Conservation (phyloP, 306 rosid species). For the Vigna reflexopilosa region DNA sequence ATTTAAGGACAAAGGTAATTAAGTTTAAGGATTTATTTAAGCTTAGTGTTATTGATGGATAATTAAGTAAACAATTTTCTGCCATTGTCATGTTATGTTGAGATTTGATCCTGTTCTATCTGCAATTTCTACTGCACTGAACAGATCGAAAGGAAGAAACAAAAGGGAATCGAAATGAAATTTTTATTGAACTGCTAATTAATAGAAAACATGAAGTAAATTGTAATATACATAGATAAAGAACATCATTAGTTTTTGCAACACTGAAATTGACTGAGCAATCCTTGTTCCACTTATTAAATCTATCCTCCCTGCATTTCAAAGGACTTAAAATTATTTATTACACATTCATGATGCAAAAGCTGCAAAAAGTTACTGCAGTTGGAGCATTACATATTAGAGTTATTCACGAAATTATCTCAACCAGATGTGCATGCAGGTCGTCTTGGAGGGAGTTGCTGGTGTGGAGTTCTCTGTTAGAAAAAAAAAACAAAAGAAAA, state of each 20-base stretch:
- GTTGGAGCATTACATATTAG: neutral
- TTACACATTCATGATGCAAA: too few species aligned
- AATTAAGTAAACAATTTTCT: neutral
- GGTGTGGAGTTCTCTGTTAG: constrained; percentile 87
- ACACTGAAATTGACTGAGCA: constrained; percentile 42
- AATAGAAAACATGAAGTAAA: constrained; percentile 38
- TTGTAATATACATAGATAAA: constrained; percentile 33
- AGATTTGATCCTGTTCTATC: neutral
- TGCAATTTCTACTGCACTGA: neutral
- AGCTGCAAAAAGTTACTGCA: neutral
- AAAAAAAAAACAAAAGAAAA: too few species aligned
- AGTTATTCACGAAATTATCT: constrained; percentile 57
- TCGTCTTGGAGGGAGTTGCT: constrained; percentile 89
- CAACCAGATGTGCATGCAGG: constrained; percentile 82
- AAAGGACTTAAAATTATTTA: neutral
- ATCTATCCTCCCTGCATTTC: constrained; percentile 54
- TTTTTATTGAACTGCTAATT: constrained; percentile 45
- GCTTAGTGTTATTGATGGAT: neutral
- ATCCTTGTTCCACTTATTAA: constrained; percentile 33
- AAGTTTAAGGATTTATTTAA: too few species aligned
- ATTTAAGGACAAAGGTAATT: neutral
- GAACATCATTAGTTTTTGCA: constrained; percentile 17
- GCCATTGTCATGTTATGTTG: neutral
- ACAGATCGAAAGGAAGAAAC: neutral
- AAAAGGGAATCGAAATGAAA: constrained; percentile 5